Conservation (phyloP, 1,284 basidiomycete genomes). For the Pyrrhoderma noxium region DNA sequence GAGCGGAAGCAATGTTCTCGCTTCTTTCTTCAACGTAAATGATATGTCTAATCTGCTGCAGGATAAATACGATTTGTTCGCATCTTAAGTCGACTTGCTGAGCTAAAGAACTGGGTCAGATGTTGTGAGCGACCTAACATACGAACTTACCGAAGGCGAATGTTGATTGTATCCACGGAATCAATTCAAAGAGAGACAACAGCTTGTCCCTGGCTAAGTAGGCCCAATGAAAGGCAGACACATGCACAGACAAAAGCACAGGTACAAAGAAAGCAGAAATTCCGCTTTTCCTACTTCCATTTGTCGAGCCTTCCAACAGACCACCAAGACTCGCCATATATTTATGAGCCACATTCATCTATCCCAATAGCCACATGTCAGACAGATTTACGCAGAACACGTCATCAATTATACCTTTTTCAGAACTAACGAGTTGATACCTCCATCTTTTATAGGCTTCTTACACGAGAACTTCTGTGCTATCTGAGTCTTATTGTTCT, state of each 20-base stretch:
- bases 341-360: conserved; percentile 20
- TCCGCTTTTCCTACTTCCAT: too few relatives aligned
- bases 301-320: neutral
- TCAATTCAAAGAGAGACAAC: neutral
- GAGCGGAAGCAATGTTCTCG: conserved; percentile 21
- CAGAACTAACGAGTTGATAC: neutral
- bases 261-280: too few relatives aligned
- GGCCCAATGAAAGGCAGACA: neutral
- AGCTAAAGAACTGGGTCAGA: conserved; percentile 18
- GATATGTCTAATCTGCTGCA: conserved; percentile 24
- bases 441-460: neutral
- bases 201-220: neutral
- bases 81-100: conserved; percentile 31
- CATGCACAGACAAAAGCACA: too few relatives aligned
- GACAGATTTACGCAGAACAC: too few relatives aligned
- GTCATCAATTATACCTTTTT: neutral
- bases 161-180: neutral
- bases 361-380: too few relatives aligned
- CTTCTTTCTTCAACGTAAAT: conserved; percentile 17
- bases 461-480: neutral
- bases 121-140: neutral
- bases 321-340: neutral
- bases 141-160: neutral
- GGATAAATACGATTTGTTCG: conserved; percentile 31
- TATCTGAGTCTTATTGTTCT: neutral